Evolutionary conservation across 2,329 filamentous ascomycete species (phyloP).

Genomic region (Botrytis aclada): DNA sequence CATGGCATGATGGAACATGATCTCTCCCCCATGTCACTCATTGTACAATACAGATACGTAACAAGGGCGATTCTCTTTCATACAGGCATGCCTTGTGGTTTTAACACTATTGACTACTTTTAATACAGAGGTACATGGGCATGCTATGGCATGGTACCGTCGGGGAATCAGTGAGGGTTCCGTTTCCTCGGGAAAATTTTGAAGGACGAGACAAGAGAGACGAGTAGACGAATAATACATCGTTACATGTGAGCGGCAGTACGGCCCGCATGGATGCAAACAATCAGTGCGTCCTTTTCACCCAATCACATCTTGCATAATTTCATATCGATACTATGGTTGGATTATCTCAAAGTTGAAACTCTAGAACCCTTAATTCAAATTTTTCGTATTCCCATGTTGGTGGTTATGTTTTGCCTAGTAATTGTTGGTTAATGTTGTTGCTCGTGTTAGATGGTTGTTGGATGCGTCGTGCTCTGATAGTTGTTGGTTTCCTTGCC

Average conservation of each 20-base stretch:
- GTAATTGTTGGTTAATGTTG: neutral
- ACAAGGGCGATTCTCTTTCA: neutral
- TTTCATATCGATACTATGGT: neutral
- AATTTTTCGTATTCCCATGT: neutral
- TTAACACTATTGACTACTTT: neutral
- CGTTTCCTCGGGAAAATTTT: conserved; percentile 10
- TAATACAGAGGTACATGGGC: neutral
- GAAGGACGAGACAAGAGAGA: neutral
- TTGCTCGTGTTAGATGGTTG: neutral
- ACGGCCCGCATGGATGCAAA: neutral
- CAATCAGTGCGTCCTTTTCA: neutral
- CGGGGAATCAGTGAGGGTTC: conserved; percentile 14
- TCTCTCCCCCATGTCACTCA: neutral
- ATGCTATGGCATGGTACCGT: neutral
- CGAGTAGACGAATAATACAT: neutral
- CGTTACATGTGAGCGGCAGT: neutral
- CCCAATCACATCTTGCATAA: neutral
- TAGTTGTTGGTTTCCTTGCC: conserved; percentile 8
- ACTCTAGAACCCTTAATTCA: neutral
- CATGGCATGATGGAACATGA: neutral
- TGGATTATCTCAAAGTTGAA: neutral
- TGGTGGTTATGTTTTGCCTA: neutral
- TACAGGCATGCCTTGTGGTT: neutral
- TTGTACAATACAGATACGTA: neutral
- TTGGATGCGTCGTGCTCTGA: neutral